Base-by-base conservation (phyloP, 2,329 filamentous ascomycete genomes). In the Fusarium tricinctum region DNA sequence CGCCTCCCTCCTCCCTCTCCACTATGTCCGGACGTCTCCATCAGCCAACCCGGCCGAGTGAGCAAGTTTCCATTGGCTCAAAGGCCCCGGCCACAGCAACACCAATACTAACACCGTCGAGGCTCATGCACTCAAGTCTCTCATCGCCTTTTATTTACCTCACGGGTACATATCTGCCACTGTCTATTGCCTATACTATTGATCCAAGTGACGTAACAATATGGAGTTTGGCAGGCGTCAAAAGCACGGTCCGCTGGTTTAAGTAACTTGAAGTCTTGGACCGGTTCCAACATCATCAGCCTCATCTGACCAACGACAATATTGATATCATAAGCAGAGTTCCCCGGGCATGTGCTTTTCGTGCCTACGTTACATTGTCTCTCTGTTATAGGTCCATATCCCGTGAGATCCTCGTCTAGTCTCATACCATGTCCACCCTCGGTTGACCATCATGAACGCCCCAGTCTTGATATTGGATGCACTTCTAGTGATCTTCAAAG, bases 61-160 rank as follows among this genome's bases (percentile, higher is more conserved):
- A 82, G 81, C 80, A 82, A 82, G 81, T 82, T 82, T 82, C 80
- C 76, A 82, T 82, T 82, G 80, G 80, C 65, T 59, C 50, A 59
- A 47, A 43, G 40, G 40, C 61, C 63, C 47, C 58, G 58, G 66
- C 38, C 59, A 50, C 63, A 60, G 72, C 72, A 73, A 68, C 69
- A 69, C 66, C 68, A 58, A 66, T 67, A 69, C 61, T 35, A 35
- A 35, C 44, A 58, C 44, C 50, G 50, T 46, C 58, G 47, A 57
- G 66, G 65, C 60, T 56, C 49, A 68, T 68, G 59, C 60, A 53
- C 42, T 46, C 58, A 61, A 52, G 53, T 58, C 42, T 55, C 35
- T 61, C 51, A 35, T 54, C 40, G 22, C 26, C 23, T 55, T 23
- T 44, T 54, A 42, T 56, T 69, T 51, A n/a, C 44, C 40, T 62